Base-by-base conservation (phyloP, 1,139 yeast species). In the Zygoascus sp. region DNA sequence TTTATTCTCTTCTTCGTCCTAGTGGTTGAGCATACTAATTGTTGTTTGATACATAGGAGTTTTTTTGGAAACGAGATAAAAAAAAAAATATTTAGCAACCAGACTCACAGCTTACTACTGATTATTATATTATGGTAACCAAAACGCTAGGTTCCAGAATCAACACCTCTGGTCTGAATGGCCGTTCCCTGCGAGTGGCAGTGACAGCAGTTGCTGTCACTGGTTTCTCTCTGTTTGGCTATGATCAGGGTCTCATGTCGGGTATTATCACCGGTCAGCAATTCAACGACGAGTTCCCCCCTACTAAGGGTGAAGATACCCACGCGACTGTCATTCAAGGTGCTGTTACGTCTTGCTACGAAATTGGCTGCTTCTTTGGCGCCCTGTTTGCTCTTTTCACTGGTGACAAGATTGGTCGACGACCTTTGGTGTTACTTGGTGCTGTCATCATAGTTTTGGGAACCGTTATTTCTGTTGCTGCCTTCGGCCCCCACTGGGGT, bases 311-410 rank as follows among this genome's bases (percentile, higher is more conserved):
- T 28, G 44, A 46, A 19, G 32, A 50, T 10, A 50, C 49, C 34
- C 63, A 60, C 45, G 59, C 58, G 8, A 52, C 63, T 17, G 66
- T 62, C 5, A 47, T 61, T 15, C 67, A 82, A 64, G 90, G 92
- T 68, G 84, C 83, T 5, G 83, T 82, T 32, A 81, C 87, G 2
- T 71, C 89, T 0, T 80, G 84, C 66, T 84, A 83, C 64, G 92
- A 83, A 62, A 64, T 85, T 48, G 94, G 95, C 21, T 83, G 90
- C 72, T 80, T 84, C 69, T 74, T 78, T 55, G 94, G 95, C 57
- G 88, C 89, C 27, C 53, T 59, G 55, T 74, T 80, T 54, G 84
- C 84, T 7, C 73, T 83, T 67, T 69, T 77, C 37, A 50, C 56
- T 25, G 68, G 68, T 50, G 67, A 63, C 45, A 40, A 47, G 23